Base-by-base conservation (phyloP, 257 asterid species). In the Solanum chilense region DNA sequence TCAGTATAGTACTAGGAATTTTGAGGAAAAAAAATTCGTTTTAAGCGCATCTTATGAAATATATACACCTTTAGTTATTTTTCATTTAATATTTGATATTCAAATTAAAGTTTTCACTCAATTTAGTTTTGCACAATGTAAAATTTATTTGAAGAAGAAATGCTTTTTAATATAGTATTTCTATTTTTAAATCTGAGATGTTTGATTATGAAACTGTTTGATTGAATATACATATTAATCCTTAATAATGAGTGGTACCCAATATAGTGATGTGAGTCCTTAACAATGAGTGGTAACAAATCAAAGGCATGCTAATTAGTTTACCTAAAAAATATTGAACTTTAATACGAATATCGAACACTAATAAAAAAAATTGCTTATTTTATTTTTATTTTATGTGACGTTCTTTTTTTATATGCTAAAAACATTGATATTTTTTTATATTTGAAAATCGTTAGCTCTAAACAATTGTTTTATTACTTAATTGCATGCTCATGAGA, bases 251-350 rank as follows among this genome's bases (percentile, higher is more conserved):
- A 23, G 69, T 62, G 15, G 69, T 62, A 23, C 14, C 7, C n/a
- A 60, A 60, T 60, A 60, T 60, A 21, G 14, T 23, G 31, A 60
- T 62, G 69, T 62, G 69, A 62, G 71, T 64, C 77, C 42, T 69
- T 69, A 15, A 69, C 35, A 0, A 69, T 29, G 21, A 64, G 75
- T 69, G 75, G 41, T 14, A 14, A 21, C 11, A 69, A 60, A 60
- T 60, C n/a, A 60, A 11, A 12, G 73, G 18, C 37, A 66, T 66
- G 73, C 35, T 25, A 66, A 31, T 10, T 60, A 60, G 29, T 60
- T 60, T 52, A 7, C 16, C 4, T 6, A 52, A 52, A 52, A 3
- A 16, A 49, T 3, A 16, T 0, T 0, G 62, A 0, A 7, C 9
- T 52, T 52, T 1, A 18, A 16, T 52, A 18, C 0, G 2, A 18